A percentile compares a stretch with the other conserved stretches of the same genome.
phyloP scores from a whole-genome alignment of 1,139 yeast genomes.

The Yamadazyma dushanensis region DNA sequence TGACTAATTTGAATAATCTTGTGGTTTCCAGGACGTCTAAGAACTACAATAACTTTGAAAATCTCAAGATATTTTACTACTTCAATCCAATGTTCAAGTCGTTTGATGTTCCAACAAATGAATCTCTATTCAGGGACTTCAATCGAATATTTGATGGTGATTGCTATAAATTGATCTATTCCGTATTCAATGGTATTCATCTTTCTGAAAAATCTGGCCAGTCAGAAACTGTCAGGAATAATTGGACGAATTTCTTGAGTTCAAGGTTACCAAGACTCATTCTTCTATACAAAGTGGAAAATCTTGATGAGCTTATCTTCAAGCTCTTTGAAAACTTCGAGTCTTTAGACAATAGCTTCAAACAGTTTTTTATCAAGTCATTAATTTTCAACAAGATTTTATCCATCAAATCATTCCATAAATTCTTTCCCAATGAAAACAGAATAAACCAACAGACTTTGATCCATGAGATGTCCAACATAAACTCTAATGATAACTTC shows the following conservation, averaged over 20 bases:
- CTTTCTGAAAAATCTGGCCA: conserved; percentile 16
- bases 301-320: conserved; percentile 19
- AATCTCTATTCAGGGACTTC: conserved; percentile 15
- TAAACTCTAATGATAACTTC: conserved; percentile 18
- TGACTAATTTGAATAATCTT: conserved; percentile 14
- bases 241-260: conserved; percentile 38
- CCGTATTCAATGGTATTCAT: conserved; percentile 20
- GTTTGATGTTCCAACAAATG: conserved; percentile 24
- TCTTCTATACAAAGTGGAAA: conserved; percentile 17
- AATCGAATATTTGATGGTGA: conserved; percentile 19
- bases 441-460: conserved; percentile 35
- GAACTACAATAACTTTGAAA: conserved; percentile 14
- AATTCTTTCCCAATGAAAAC: conserved; percentile 36
- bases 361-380: conserved; percentile 57
- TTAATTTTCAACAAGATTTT: conserved; percentile 40
- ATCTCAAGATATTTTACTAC: conserved; percentile 32
- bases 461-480: conserved; percentile 23
- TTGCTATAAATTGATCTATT: conserved; percentile 22
- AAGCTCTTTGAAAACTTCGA: conserved; percentile 12
- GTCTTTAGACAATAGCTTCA: conserved; percentile 37
- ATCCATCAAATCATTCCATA: conserved; percentile 42
- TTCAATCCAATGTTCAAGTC: conserved; percentile 26
- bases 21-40: conserved; percentile 14
- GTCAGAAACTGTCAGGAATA: conserved; percentile 25
- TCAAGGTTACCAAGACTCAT: conserved; percentile 28